Evolutionary conservation across 768 basidiomycete genomes (phyloP).

Genomic region (Omphalotus guepiniiformis): DNA sequence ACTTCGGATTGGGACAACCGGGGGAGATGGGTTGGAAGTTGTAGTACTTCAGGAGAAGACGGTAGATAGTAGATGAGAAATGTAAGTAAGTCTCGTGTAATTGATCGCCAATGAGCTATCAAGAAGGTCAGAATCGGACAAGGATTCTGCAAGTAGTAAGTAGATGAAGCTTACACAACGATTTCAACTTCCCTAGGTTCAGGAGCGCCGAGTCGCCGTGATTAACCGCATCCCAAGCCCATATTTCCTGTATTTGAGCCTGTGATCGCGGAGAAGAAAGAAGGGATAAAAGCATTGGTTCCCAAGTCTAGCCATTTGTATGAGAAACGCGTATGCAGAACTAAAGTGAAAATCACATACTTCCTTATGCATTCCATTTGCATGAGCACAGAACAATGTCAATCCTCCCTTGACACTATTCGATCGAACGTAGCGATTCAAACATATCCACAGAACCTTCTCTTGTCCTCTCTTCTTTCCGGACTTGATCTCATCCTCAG

Average conservation of each 20-base stretch:
- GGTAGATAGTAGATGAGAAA: conserved; percentile 72
- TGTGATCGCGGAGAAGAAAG: conserved; percentile 38
- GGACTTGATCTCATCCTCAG: conserved; percentile 5
- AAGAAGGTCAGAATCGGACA: background rate
- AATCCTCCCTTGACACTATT: conserved; percentile 8
- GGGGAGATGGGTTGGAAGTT: conserved; percentile 49
- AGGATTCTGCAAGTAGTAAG: background rate
- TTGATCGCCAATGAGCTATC: conserved; percentile 62
- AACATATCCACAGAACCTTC: conserved; percentile 60
- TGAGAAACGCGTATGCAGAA: background rate
- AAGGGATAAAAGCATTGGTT: conserved; percentile 56
- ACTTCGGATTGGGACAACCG: conserved; percentile 43
- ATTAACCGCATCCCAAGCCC: conserved; percentile 80
- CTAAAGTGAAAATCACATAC: conserved; percentile 30
- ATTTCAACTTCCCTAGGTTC: conserved; percentile 53
- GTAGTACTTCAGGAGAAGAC: conserved; percentile 19
- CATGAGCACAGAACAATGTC: conserved; percentile 77
- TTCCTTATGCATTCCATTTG: conserved; percentile 89
- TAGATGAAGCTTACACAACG: conserved; percentile 47
- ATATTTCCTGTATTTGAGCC: conserved; percentile 56
- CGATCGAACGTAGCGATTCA: conserved; percentile 59
- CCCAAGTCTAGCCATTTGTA: conserved; percentile 61
- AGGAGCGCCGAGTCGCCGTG: conserved; percentile 82
- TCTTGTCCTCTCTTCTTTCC: background rate
- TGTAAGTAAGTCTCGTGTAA: conserved; percentile 72